A percentile compares a stretch with the other conserved stretches of the same genome.
Conservation (phyloP, 768 basidiomycete genomes). For the Candolleomyces efflorescens region DNA sequence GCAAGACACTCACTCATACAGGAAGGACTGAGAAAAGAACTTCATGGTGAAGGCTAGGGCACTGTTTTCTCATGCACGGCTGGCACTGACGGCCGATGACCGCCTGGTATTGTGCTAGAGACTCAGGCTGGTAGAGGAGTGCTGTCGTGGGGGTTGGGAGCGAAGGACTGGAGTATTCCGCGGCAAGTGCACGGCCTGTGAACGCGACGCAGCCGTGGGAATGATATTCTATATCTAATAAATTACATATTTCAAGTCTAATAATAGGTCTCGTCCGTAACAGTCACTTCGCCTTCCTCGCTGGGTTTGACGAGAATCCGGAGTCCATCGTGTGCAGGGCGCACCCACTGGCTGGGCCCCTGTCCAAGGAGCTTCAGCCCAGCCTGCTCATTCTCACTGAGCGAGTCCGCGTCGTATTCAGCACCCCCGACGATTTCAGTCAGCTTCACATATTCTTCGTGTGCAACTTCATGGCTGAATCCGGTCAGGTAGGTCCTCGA, state of each 20-base stretch:
- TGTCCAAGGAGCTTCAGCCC: conserved; percentile 46
- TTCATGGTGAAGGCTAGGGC: conserved; percentile 28
- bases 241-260: conserved; percentile 1
- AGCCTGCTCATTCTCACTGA: conserved; percentile 30
- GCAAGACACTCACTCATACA: conserved; percentile 46
- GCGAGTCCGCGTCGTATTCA: conserved; percentile 21
- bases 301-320: conserved; percentile 43
- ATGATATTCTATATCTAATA: neutral
- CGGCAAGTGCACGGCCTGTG: no score
- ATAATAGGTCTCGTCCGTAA: conserved; percentile 48
- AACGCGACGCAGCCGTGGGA: neutral
- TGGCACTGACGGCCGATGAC: neutral
- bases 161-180: neutral
- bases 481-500: conserved; percentile 67
- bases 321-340: conserved; percentile 76
- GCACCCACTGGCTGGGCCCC: conserved; percentile 51
- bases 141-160: neutral
- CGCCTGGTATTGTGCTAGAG: conserved; percentile 1
- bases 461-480: conserved; percentile 71
- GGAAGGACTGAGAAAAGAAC: conserved; percentile 52
- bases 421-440: conserved; percentile 44
- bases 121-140: neutral
- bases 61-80: neutral
- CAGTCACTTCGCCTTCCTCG: conserved; percentile 15
- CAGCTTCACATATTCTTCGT: conserved; percentile 73